Percentiles rank a stretch among this genome's conserved stretches.
These are phyloP conservation scores for Aristolochia contorta DNA, from an alignment of 164 flowering plant genomes.

Conservation along the genomic window DNA sequence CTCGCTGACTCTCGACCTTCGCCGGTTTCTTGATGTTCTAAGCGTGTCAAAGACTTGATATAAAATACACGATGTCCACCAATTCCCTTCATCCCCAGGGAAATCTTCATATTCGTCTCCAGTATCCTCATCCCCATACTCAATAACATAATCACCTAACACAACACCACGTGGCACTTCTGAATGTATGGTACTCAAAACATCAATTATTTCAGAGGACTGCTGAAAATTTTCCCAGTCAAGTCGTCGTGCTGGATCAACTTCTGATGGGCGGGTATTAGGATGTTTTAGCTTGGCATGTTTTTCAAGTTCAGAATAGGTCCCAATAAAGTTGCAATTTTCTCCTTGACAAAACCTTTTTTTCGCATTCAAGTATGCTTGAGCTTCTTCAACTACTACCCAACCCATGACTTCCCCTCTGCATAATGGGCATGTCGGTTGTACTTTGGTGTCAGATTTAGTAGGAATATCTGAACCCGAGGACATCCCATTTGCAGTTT, in stretches of 20 bases:
- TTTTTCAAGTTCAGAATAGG: constrained; percentile 55
- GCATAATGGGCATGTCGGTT: constrained; percentile 75
- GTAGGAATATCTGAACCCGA: constrained; percentile 22
- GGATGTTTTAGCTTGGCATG: constrained; percentile 81
- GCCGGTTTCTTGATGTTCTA: constrained; percentile 71
- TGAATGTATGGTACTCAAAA: constrained; percentile 82
- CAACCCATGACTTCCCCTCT: constrained; percentile 96
- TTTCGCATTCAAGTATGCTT: constrained; percentile 48
- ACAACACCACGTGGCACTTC: constrained; percentile 93
- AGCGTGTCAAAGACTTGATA: constrained; percentile 87
- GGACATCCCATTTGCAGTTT: constrained; percentile 44
- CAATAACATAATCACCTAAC: constrained; percentile 92
- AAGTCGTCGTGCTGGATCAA: constrained; percentile 83
- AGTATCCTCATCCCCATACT: constrained; percentile 75
- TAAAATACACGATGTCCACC: constrained; percentile 95
- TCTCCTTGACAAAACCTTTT: constrained; percentile 73
- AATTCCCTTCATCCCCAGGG: constrained; percentile 72
- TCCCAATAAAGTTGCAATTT: constrained; percentile 50
- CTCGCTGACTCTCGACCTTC: constrained; percentile 55
- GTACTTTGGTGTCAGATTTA: constrained; percentile 20
- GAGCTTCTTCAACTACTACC: constrained; percentile 57
- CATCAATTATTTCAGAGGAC: constrained; percentile 88
- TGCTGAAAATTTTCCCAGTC: constrained; percentile 98
- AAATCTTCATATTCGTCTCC: constrained; percentile 84
- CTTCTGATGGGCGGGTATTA: constrained; percentile 76